These are phyloP conservation scores for Caryopteris hybrid DNA, from an alignment of 305 asterid species.

Conservation along the genomic window DNA sequence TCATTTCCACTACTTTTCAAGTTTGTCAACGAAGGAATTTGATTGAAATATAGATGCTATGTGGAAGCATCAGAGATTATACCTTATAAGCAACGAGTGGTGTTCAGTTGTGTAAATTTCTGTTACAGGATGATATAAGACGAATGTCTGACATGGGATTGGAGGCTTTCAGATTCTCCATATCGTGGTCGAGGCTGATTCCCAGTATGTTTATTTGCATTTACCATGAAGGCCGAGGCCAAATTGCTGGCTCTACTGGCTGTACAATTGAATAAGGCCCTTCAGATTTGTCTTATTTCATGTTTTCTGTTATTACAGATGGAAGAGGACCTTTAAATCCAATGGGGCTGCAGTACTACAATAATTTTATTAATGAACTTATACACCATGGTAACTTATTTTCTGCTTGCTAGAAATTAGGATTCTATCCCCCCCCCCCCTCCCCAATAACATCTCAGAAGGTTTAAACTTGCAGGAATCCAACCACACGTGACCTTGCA, in stretches of 20 bases:
- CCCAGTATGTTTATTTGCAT: constrained; percentile 35
- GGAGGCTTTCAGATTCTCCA: constrained; percentile 43
- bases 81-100: too few relatives aligned
- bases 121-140: constrained; percentile 31
- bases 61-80: too few relatives aligned
- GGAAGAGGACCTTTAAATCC: constrained; percentile 38
- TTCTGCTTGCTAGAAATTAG: neutral
- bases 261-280: too few relatives aligned
- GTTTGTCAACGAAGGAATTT: neutral
- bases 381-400: constrained; percentile 29
- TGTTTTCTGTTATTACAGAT: constrained; percentile 9
- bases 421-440: neutral
- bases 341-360: constrained; percentile 45
- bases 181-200: constrained; percentile 51
- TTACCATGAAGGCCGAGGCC: neutral
- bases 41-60: too few relatives aligned
- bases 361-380: constrained; percentile 42
- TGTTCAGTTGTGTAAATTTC: neutral
- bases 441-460: neutral
- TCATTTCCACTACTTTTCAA: neutral
- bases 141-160: constrained; percentile 30
- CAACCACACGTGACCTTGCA: constrained; percentile 43
- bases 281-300: neutral
- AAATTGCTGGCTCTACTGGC: too few relatives aligned
- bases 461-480: constrained; percentile 30